A percentile compares a stretch with the other conserved stretches of the same genome.
These are phyloP conservation scores for Wakefieldia striispora DNA, from an alignment of 768 basidiomycete genomes.

Conservation along the genomic window DNA sequence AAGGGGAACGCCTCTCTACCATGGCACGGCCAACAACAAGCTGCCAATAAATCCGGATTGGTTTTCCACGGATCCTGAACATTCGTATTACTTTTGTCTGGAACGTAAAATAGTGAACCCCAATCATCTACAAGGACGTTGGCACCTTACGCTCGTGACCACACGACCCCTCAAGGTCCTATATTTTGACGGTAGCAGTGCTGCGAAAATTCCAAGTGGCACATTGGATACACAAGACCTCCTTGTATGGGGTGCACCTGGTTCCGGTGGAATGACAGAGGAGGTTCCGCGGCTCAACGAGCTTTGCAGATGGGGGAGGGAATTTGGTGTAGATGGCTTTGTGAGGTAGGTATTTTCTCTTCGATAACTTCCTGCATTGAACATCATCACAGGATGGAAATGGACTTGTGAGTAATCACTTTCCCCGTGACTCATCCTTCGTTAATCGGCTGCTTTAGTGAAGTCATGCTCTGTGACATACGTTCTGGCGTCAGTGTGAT, in stretches of 20 bases:
- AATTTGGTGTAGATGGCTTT: conserved; percentile 44
- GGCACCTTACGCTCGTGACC: conserved; percentile 15
- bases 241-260: conserved; percentile 38
- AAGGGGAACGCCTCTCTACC: conserved; percentile 37
- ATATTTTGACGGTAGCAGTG: conserved; percentile 54
- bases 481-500: conserved; percentile 25
- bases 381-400: conserved; percentile 22
- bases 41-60: conserved; percentile 33
- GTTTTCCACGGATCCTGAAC: conserved; percentile 36
- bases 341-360: conserved; percentile 32
- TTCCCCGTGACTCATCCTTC: not conserved
- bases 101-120: too few relatives aligned
- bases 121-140: conserved; percentile 5
- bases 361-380: not conserved
- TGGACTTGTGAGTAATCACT: conserved; percentile 30
- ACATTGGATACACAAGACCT: conserved; percentile 49
- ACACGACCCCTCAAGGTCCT: conserved; percentile 40
- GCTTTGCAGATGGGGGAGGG: conserved; percentile 45
- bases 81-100: conserved; percentile 39
- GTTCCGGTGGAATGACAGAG: conserved; percentile 12
- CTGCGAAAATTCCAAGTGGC: conserved; percentile 40
- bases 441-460: conserved; percentile 19
- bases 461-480: conserved; percentile 37
- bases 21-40: conserved; percentile 19
- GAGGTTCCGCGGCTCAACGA: conserved; percentile 38